Percentiles rank a stretch among this genome's conserved stretches.
Conservation (phyloP, 108 stramenopile genomes). For the Chaetoceros muelleri region DNA sequence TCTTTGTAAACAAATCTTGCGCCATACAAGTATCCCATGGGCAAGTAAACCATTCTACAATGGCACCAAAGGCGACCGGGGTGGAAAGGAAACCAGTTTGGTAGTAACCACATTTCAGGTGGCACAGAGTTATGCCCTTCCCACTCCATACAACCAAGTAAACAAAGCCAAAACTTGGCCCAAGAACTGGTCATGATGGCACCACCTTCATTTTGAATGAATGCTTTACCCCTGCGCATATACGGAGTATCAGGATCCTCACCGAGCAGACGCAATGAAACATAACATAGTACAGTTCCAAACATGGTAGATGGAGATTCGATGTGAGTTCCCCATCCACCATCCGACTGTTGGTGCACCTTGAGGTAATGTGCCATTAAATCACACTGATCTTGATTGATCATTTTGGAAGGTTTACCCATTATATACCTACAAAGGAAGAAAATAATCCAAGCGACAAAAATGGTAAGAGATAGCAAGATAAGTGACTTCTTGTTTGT, state of each 20-base stretch:
- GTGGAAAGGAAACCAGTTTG: constrained; percentile 97
- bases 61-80: constrained; percentile 99
- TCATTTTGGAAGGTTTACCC: constrained; percentile 50
- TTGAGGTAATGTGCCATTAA: constrained; percentile 81
- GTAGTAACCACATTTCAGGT: constrained; percentile 97
- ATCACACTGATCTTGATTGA: constrained; percentile 40
- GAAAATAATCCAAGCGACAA: neutral
- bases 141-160: constrained; percentile 95
- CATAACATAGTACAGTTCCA: constrained; percentile 88
- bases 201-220: constrained; percentile 83
- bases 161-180: constrained; percentile 97
- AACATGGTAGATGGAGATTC: constrained; percentile 97
- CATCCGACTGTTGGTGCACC: constrained; percentile 95
- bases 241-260: constrained; percentile 44
- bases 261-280: constrained; percentile 84
- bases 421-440: too few relatives aligned
- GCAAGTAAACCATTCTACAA: constrained; percentile 95
- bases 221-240: constrained; percentile 35
- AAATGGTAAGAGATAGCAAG: neutral
- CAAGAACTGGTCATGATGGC: constrained; percentile 89
- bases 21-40: constrained; percentile 65
- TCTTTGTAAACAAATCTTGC: constrained; percentile 11
- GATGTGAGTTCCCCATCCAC: constrained; percentile 98
- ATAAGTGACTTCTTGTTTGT: constrained; percentile 11
- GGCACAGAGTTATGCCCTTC: constrained; percentile 89